phyloP scores from a whole-genome alignment of 176 grass and related monocot species.

The Tillandsia fasciculata region DNA sequence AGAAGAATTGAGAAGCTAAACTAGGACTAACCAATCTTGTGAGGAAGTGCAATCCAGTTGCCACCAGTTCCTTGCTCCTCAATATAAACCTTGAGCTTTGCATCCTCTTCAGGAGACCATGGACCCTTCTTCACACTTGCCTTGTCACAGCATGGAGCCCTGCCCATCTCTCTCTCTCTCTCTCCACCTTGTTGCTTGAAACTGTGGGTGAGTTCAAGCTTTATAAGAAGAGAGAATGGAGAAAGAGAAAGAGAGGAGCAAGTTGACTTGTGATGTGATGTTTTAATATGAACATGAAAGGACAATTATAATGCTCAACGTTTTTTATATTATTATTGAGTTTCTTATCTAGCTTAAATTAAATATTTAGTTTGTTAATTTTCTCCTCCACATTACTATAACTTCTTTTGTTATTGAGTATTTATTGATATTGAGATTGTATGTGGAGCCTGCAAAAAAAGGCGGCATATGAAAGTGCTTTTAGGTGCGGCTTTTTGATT shows the following conservation, averaged over 20 bases:
- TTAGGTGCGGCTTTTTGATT: too few species aligned
- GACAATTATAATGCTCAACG: constrained; percentile 23
- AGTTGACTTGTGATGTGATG: constrained; percentile 52
- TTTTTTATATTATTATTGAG: constrained; percentile 19
- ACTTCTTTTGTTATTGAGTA: too few species aligned
- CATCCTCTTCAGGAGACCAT: constrained; percentile 84
- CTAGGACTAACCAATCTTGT: constrained; percentile 56
- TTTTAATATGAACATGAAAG: constrained; percentile 27
- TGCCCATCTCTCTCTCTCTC: constrained; percentile 39
- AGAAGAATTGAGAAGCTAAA: too few species aligned
- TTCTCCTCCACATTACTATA: too few species aligned
- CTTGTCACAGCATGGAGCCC: constrained; percentile 91
- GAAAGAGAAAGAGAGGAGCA: constrained; percentile 22
- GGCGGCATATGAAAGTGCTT: too few species aligned
- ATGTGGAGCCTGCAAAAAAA: too few species aligned
- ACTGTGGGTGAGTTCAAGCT: constrained; percentile 10
- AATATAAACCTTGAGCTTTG: constrained; percentile 81
- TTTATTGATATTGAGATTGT: too few species aligned
- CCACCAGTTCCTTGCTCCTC: constrained; percentile 69
- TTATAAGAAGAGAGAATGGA: constrained; percentile 34
- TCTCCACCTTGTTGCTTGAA: neutral
- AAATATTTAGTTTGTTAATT: constrained; percentile 1
- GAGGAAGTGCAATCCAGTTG: constrained; percentile 85
- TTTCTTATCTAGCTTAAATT: constrained; percentile 19
- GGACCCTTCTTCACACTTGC: constrained; percentile 79